Percentiles rank a stretch among this genome's conserved stretches.
Evolutionary conservation across 73 alveolate species (phyloP).

Genomic region (Paramecium tetraurelia): DNA sequence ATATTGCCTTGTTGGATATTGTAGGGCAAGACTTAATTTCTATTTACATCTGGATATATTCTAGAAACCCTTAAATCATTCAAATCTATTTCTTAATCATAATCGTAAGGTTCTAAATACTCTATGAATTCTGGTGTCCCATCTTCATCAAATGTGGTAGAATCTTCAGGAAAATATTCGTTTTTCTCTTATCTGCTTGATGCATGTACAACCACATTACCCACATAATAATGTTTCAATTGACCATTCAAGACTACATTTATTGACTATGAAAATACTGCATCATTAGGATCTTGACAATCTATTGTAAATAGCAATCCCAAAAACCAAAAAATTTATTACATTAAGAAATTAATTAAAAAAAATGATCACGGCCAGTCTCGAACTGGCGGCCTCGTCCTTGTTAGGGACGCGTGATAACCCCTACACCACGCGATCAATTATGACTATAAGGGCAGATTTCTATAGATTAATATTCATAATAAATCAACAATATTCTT

Average conservation of each 20-base stretch:
- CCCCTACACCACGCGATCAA: conserved; percentile 62
- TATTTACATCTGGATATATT: not conserved
- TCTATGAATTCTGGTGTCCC: conserved; percentile 9
- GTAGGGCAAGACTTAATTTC: not conserved
- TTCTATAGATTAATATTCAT: not conserved
- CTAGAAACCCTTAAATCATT: conserved; percentile 8
- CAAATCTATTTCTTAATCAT: not conserved
- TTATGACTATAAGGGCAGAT: not conserved
- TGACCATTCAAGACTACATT: conserved; percentile 27
- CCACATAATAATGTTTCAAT: not conserved
- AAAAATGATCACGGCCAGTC: conserved; percentile 58
- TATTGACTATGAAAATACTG: not conserved
- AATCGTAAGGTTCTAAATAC: not conserved
- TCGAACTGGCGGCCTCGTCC: conserved; percentile 63
- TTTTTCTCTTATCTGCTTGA: not conserved
- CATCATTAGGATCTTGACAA: conserved; percentile 28
- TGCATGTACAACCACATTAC: not conserved
- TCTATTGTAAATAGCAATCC: not conserved
- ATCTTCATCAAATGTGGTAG: not conserved
- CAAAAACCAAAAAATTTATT: not conserved
- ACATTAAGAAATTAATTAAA: not conserved
- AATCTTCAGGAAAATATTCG: not conserved
- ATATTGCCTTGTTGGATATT: not conserved
- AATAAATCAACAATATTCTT: not conserved
- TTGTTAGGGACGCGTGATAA: conserved; percentile 61